Evolutionary conservation across 306 rosid species (phyloP).

Genomic region (Vigna radiata): DNA sequence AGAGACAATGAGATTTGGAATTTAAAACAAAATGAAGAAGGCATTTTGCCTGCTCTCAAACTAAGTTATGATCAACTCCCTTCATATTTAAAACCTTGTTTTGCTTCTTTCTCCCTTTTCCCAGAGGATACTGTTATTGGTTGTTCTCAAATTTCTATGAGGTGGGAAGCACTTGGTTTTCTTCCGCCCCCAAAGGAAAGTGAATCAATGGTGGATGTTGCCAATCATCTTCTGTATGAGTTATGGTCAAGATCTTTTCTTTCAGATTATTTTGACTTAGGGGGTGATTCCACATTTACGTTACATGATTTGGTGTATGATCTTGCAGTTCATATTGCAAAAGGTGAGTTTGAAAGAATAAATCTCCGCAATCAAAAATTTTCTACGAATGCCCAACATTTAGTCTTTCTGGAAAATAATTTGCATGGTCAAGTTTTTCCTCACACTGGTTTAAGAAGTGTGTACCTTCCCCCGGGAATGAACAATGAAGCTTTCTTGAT

Average conservation of each 20-base stretch:
- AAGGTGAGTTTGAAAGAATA: neutral
- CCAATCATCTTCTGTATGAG: neutral
- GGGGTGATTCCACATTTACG: fast-evolving
- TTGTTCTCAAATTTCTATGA: fast-evolving
- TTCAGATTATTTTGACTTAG: fast-evolving
- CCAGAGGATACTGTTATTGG: fast-evolving
- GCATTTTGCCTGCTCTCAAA: neutral
- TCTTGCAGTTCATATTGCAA: neutral
- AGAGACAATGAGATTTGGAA: neutral
- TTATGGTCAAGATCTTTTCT: neutral
- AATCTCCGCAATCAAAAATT: too few relatives aligned
- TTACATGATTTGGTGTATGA: neutral
- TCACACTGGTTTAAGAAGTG: too few relatives aligned
- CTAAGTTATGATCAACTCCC: neutral
- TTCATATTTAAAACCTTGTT: neutral
- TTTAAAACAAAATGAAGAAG: neutral
- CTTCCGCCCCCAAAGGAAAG: neutral
- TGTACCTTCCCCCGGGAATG: too few relatives aligned
- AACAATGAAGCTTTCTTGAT: neutral
- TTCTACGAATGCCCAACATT: too few relatives aligned
- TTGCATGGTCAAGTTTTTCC: too few relatives aligned
- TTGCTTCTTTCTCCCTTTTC: neutral
- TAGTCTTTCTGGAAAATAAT: too few relatives aligned
- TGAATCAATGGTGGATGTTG: neutral
- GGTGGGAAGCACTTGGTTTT: neutral